These are phyloP conservation scores for Luzula sylvatica DNA, from an alignment of 176 grass and related monocot genomes.

Conservation along the genomic window DNA sequence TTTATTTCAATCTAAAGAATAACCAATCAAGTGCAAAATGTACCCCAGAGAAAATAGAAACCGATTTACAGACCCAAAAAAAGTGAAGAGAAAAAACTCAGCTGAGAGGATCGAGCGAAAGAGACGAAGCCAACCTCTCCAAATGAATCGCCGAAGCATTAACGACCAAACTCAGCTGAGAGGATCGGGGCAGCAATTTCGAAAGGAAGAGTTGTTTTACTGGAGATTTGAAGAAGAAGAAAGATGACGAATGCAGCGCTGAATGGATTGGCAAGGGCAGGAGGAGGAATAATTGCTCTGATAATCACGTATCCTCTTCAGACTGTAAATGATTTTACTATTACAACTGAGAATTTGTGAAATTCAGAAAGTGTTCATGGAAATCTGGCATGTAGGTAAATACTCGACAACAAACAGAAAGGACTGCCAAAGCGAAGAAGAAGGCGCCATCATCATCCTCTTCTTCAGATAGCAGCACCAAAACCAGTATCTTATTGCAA, in stretches of 20 bases:
- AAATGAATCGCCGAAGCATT: slow-evolving; percentile 53
- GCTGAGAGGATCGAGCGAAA: slow-evolving; percentile 25
- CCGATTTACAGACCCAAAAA: too few relatives aligned
- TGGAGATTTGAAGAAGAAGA: too few relatives aligned
- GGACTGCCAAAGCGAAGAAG: slow-evolving; percentile 59
- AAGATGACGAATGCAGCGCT: slow-evolving; percentile 86
- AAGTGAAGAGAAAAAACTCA: too few relatives aligned
- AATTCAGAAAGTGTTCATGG: neutral
- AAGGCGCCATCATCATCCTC: neutral
- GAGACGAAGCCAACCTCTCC: slow-evolving; percentile 47
- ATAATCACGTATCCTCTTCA: slow-evolving; percentile 95
- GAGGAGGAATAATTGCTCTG: slow-evolving; percentile 77
- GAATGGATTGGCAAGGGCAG: slow-evolving; percentile 70
- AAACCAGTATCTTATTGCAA: slow-evolving; percentile 46
- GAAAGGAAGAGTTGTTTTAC: too few relatives aligned
- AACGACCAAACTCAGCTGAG: slow-evolving; percentile 56
- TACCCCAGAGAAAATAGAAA: too few relatives aligned
- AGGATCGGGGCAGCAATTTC: too few relatives aligned
- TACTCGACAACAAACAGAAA: slow-evolving; percentile 92
- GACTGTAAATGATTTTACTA: slow-evolving; percentile 41
- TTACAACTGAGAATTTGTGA: neutral
- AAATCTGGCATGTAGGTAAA: slow-evolving; percentile 48
- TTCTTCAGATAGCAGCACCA: neutral
- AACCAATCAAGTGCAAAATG: too few relatives aligned
- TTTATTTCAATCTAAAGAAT: too few relatives aligned